Evolutionary conservation across 768 basidiomycete species (phyloP), one percentile per base, ranked within the genome.

Genomic region (Gloeophyllum trabeum): DNA sequence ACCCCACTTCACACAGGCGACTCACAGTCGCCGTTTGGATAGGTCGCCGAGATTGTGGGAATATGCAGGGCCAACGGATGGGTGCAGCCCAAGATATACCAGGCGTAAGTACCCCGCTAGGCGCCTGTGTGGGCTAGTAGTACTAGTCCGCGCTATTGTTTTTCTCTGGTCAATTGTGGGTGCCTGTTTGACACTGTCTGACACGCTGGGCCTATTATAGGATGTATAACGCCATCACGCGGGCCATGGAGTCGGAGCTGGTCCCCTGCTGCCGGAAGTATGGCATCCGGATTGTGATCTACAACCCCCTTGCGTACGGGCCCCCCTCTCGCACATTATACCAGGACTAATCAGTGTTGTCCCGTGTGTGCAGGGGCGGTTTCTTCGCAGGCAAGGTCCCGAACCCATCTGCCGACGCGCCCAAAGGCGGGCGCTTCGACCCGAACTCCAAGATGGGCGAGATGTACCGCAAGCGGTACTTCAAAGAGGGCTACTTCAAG

Each of bases 261-360:
- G 60, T 78, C 18, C 73, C 73, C 1, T 76, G 74, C 54, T 66
- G 73, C 42, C 65, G 75, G 28, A 76, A 78, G 51, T 76, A 64
- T 44, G 72, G 70, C 5, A 64, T 79, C 35, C 66, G 71, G 34
- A 65, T 78, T 46, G 73, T 75, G 35, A 65, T 69, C 40, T 79
- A 73, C 50, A 77, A 72, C 46, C 73, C 75, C 36, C 59, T 79
- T 43, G 75, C 66, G 62, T 69, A 34, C 56, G 57, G 43, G 18
- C 16, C 20, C 24, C 38, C 10, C 0, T 13, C 20, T 14, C 6
- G 2, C 38, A 2, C 35, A 23, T 24, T 2, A 21, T 2, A 35
- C 10, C 35, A 36, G 20, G 4, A 4, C 28, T 24, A 6, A 4
- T 32, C 19, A 28, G 18, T 22, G 13, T 24, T 30, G 43, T 22